phyloP scores from a whole-genome alignment of 495 filamentous ascomycete genomes.

The Lineolata rhizophorae region DNA sequence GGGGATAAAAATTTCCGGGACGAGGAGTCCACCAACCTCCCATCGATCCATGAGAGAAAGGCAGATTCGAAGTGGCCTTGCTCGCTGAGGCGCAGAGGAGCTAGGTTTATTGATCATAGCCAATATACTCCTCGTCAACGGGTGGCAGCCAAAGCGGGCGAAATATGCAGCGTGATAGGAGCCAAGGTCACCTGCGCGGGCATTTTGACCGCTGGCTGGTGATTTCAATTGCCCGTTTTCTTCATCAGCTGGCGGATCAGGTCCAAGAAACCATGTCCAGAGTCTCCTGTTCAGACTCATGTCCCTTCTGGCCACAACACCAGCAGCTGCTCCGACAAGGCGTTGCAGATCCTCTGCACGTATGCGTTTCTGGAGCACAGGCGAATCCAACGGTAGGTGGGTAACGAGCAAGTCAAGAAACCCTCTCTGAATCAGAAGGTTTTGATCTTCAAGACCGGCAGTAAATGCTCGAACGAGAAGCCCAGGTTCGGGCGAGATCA shows the following conservation, averaged over 20 bases:
- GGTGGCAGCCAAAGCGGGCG: conserved; percentile 47
- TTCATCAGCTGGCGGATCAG: conserved; percentile 35
- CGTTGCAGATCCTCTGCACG: conserved; percentile 54
- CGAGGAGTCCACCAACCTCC: conserved; percentile 82
- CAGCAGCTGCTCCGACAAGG: conserved; percentile 57
- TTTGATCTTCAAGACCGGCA: conserved; percentile 70
- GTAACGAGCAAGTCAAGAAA: conserved; percentile 86
- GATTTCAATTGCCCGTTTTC: conserved; percentile 20
- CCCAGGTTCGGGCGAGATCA: conserved; percentile 81
- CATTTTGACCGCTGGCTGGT: conserved; percentile 25
- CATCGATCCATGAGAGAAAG: conserved; percentile 92
- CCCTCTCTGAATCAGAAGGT: conserved; percentile 77
- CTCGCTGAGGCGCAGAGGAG: conserved; percentile 39
- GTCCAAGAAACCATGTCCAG: conserved; percentile 93
- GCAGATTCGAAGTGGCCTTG: conserved; percentile 77
- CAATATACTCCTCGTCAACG: conserved; percentile 52
- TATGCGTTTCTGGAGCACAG: conserved; percentile 52
- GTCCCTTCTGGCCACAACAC: conserved; percentile 69
- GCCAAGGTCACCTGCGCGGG: conserved; percentile 21
- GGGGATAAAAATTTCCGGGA: conserved; percentile 71
- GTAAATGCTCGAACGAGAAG: conserved; percentile 77
- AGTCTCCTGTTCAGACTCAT: conserved; percentile 90
- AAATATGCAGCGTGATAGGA: conserved; percentile 46
- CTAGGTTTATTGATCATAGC: conserved; percentile 44
- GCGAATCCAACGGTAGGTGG: conserved; percentile 72